phyloP scores from a whole-genome alignment of 768 basidiomycete genomes.

The Boletus tomentosulus region DNA sequence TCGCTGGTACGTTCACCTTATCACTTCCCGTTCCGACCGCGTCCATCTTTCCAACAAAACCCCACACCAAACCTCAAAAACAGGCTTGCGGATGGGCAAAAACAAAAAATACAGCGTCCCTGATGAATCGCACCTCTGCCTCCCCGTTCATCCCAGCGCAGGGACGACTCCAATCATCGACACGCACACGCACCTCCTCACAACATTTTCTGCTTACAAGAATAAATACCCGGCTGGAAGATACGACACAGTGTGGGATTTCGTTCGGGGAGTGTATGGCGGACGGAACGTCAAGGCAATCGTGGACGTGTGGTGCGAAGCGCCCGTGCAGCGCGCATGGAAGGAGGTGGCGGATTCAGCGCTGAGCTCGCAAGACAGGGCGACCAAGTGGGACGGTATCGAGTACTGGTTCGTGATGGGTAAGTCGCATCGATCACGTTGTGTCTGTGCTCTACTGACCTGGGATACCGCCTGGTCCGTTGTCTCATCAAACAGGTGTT shows the following conservation, averaged over 20 bases:
- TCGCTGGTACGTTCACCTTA: no score
- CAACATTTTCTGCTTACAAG: slow-evolving; percentile 64
- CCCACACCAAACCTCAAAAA: neutral
- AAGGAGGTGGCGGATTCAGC: slow-evolving; percentile 72
- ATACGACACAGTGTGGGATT: slow-evolving; percentile 58
- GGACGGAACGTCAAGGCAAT: slow-evolving; percentile 58
- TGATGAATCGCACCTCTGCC: slow-evolving; percentile 32
- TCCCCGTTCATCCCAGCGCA: slow-evolving; percentile 26
- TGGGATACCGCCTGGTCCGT: neutral
- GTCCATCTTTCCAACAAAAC: neutral
- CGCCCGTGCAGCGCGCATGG: slow-evolving; percentile 60
- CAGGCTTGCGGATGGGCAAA: slow-evolving; percentile 32
- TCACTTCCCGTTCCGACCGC: no score
- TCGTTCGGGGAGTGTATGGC: slow-evolving; percentile 58
- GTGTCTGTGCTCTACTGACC: neutral
- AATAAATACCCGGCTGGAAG: slow-evolving; percentile 56
- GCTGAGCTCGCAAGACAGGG: slow-evolving; percentile 43
- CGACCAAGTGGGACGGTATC: slow-evolving; percentile 57
- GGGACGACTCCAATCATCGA: slow-evolving; percentile 53
- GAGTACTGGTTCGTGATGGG: slow-evolving; percentile 86
- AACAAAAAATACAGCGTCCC: slow-evolving; percentile 32
- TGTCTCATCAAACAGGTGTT: slow-evolving; percentile 39
- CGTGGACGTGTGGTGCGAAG: slow-evolving; percentile 90
- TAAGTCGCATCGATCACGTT: slow-evolving; percentile 22
- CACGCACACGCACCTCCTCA: slow-evolving; percentile 81